phyloP scores from a whole-genome alignment of 768 basidiomycete genomes.

The Trametes coccinea region DNA sequence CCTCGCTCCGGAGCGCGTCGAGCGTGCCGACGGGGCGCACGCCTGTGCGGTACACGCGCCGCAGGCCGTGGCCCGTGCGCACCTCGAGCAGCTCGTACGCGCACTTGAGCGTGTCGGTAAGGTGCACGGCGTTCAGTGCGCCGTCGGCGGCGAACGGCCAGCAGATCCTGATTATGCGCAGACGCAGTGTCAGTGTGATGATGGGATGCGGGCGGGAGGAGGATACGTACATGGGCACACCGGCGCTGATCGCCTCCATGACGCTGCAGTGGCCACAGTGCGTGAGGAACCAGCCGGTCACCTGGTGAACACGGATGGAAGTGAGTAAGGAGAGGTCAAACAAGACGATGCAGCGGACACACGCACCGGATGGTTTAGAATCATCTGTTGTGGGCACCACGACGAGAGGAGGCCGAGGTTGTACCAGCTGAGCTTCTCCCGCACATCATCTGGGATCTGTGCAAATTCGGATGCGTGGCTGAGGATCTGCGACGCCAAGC shows the following conservation, averaged over 20 bases:
- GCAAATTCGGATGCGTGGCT: constrained; percentile 18
- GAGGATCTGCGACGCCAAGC: constrained; percentile 14
- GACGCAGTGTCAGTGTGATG: too few species aligned
- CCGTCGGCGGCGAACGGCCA: constrained; percentile 31
- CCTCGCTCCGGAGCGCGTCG: constrained; percentile 20
- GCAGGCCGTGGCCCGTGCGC: constrained; percentile 19
- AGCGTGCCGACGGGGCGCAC: constrained; percentile 13
- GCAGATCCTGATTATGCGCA: constrained; percentile 23
- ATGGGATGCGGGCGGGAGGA: neutral
- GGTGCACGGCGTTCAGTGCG: constrained; percentile 25
- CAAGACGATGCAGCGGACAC: neutral
- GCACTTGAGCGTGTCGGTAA: constrained; percentile 25
- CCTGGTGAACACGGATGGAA: neutral
- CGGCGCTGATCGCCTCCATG: constrained; percentile 21
- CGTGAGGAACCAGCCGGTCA: constrained; percentile 20
- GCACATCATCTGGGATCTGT: constrained; percentile 11
- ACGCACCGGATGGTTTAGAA: constrained; percentile 25
- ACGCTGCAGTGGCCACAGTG: constrained; percentile 23
- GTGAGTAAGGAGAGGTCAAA: neutral
- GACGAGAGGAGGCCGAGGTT: constrained; percentile 21
- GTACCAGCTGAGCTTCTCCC: constrained; percentile 14
- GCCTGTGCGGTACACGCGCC: constrained; percentile 22
- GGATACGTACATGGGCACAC: constrained; percentile 26
- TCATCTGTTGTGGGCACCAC: constrained; percentile 28
- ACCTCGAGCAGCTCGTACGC: constrained; percentile 33